Conservation (phyloP, 179 eudicot genomes). For the Beta corolliflora region DNA sequence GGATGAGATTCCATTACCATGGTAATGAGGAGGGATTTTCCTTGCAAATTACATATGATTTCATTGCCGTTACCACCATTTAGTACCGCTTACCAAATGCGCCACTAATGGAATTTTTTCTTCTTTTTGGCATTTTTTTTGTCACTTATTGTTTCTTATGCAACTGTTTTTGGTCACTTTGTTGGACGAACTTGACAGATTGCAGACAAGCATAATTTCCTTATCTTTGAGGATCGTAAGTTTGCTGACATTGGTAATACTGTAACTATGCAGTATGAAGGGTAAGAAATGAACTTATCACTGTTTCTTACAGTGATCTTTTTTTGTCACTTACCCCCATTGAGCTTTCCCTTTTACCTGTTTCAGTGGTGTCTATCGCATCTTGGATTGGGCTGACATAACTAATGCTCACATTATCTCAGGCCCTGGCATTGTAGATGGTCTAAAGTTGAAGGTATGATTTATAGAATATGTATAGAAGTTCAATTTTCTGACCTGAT, state of each 20-base stretch:
- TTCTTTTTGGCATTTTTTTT: not conserved
- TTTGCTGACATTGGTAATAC: constrained; percentile 99
- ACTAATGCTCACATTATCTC: constrained; percentile 73
- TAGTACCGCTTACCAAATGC: too few relatives aligned
- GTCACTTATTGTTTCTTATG: constrained; percentile 3
- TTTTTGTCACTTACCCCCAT: constrained; percentile 1
- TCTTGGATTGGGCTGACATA: constrained; percentile 94
- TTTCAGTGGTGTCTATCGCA: constrained; percentile 75
- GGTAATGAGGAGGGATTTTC: too few relatives aligned
- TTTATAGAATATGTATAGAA: not conserved
- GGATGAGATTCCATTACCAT: too few relatives aligned
- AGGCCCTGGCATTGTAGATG: constrained; percentile 97
- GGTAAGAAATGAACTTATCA: constrained; percentile 45
- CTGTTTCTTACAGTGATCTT: not conserved
- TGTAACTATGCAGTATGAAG: constrained; percentile 92
- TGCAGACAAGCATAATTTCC: constrained; percentile 93
- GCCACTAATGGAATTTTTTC: too few relatives aligned
- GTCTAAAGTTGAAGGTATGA: constrained; percentile 80
- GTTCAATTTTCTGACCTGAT: not conserved
- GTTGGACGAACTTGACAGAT: constrained; percentile 49
- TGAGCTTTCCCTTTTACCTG: constrained; percentile 9
- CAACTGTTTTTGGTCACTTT: constrained; percentile 2
- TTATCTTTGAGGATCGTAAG: constrained; percentile 92
- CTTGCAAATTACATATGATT: too few relatives aligned
- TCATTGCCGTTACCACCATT: too few relatives aligned